phyloP scores from a whole-genome alignment of 495 filamentous ascomycete genomes.

The Ramalina peruviana region DNA sequence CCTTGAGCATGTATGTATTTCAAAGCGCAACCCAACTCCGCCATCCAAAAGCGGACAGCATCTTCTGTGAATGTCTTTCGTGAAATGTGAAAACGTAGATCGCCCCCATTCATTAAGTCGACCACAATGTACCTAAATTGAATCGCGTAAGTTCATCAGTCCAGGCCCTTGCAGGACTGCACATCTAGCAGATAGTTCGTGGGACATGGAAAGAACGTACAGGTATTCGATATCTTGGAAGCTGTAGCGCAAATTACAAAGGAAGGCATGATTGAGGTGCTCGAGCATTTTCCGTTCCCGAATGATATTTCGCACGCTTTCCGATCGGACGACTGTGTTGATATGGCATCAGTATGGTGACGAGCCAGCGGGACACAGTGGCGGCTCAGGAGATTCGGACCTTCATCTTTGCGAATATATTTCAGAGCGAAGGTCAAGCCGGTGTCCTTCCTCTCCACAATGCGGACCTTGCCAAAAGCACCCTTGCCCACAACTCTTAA shows the following conservation, averaged over 20 bases:
- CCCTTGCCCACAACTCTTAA: constrained; percentile 93
- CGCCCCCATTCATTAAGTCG: constrained; percentile 95
- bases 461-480: constrained; percentile 95
- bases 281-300: constrained; percentile 95
- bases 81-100: constrained; percentile 94
- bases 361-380: background rate
- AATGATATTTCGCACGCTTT: constrained; percentile 96
- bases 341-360: constrained; percentile 11
- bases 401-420: constrained; percentile 98
- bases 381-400: constrained; percentile 32
- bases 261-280: constrained; percentile 92
- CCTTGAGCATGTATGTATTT: constrained; percentile 82
- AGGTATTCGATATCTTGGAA: constrained; percentile 99
- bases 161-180: background rate
- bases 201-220: constrained; percentile 39
- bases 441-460: constrained; percentile 95
- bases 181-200: background rate
- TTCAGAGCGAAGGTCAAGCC: constrained; percentile 88
- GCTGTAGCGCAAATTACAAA: constrained; percentile 96
- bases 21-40: constrained; percentile 84
- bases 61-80: constrained; percentile 97
- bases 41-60: constrained; percentile 90
- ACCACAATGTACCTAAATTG: constrained; percentile 78
- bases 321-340: constrained; percentile 73
- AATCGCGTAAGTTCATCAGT: constrained; percentile 9